These are phyloP conservation scores for Kuraishia cidri DNA, from an alignment of 805 yeast genomes.

Conservation along the genomic window DNA sequence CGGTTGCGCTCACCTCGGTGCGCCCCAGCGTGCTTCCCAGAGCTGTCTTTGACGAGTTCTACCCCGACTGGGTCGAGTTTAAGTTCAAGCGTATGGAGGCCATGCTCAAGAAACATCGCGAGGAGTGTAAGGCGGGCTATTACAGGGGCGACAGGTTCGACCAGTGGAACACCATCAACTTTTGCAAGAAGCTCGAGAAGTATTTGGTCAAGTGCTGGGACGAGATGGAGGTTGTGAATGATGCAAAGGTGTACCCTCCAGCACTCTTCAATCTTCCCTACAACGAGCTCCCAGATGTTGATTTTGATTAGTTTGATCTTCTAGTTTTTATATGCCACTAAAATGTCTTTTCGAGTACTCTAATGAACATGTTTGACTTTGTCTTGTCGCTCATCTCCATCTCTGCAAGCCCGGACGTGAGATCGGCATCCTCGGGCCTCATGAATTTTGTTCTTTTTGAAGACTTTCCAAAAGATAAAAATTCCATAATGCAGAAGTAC, in stretches of 20 bases:
- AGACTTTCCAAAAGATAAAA: constrained; percentile 46
- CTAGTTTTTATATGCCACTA: too few relatives aligned
- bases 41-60: constrained; percentile 25
- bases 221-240: constrained; percentile 23
- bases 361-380: too few relatives aligned
- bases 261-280: constrained; percentile 15
- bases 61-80: constrained; percentile 28
- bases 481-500: constrained; percentile 66
- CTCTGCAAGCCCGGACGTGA: constrained; percentile 43
- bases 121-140: constrained; percentile 9
- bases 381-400: constrained; percentile 51
- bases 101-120: constrained; percentile 12
- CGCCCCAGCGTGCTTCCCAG: constrained; percentile 27
- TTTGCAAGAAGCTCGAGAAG: constrained; percentile 17
- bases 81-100: constrained; percentile 21
- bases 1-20: constrained; percentile 28
- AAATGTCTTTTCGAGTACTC: too few relatives aligned
- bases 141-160: constrained; percentile 17
- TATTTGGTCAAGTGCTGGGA: constrained; percentile 19
- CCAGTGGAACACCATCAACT: constrained; percentile 15
- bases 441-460: constrained; percentile 38
- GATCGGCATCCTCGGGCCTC: constrained; percentile 40
- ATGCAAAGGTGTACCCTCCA: constrained; percentile 20
- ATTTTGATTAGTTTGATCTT: too few relatives aligned
- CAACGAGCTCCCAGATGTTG: too few relatives aligned